Evolutionary conservation across 2,329 filamentous ascomycete species (phyloP).

Genomic region (Fusarium avenaceum): DNA sequence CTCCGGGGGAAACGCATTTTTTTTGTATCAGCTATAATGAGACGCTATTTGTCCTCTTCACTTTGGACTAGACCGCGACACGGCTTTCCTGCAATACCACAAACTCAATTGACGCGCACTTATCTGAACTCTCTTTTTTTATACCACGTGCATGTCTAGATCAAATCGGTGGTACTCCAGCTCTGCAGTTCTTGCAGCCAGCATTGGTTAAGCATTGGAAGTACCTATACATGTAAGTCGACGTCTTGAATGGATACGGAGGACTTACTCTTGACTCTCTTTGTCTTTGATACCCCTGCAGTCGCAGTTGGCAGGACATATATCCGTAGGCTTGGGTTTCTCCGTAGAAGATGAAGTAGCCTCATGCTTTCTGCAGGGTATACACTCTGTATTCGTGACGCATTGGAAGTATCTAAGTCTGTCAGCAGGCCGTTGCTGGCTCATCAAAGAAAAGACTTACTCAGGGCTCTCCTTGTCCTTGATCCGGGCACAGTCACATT

Average conservation of each 20-base stretch:
- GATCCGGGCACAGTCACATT: slow-evolving; percentile 50
- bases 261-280: slow-evolving; percentile 49
- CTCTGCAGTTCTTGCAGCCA: slow-evolving; percentile 43
- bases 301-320: slow-evolving; percentile 40
- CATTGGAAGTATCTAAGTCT: slow-evolving; percentile 49
- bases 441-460: slow-evolving; percentile 27
- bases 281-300: slow-evolving; percentile 46
- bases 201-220: slow-evolving; percentile 55
- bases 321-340: neutral
- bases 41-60: neutral
- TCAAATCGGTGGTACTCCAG: neutral
- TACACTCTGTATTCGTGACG: slow-evolving; percentile 46
- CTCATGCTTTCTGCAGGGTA: slow-evolving; percentile 42
- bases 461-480: slow-evolving; percentile 45
- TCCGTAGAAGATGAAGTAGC: slow-evolving; percentile 22
- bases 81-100: slow-evolving; percentile 23
- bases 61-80: neutral
- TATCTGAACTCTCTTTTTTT: neutral
- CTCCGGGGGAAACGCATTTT: neutral
- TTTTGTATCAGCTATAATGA: neutral
- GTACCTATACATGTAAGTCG: slow-evolving; percentile 43
- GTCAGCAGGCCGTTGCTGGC: neutral
- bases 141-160: neutral
- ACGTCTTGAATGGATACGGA: accelerated
- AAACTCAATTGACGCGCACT: neutral